Conservation (phyloP, 805 yeast genomes). For the Zygotorulaspora florentina region DNA sequence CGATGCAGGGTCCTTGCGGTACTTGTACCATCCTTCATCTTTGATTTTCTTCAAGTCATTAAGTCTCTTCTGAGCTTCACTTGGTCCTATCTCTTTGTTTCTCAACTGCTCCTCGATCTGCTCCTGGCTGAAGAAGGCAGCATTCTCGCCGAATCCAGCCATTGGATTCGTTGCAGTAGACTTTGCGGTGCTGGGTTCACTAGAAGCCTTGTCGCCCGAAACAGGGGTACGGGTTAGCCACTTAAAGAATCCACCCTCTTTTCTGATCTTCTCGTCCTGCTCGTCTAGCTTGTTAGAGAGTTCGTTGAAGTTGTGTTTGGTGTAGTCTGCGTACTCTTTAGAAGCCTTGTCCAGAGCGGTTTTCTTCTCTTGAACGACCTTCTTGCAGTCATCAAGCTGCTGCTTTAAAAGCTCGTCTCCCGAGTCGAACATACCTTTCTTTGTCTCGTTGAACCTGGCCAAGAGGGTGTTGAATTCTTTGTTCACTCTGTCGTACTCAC, state of each 20-base stretch:
- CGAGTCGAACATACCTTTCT: conserved; percentile 19
- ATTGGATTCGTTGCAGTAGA: conserved; percentile 25
- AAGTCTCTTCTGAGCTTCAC: conserved; percentile 34
- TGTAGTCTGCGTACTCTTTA: conserved; percentile 17
- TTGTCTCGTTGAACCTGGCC: conserved; percentile 13
- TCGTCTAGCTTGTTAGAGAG: conserved; percentile 25
- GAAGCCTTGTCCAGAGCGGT: conserved; percentile 22
- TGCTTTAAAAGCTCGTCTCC: conserved; percentile 18
- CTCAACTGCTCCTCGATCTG: conserved; percentile 30
- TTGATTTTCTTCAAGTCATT: conserved; percentile 36
- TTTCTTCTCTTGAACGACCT: conserved; percentile 18
- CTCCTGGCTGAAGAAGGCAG: conserved; percentile 38
- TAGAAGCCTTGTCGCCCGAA: conserved; percentile 7
- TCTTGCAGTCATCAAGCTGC: conserved; percentile 18
- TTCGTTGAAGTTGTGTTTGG: conserved; percentile 25
- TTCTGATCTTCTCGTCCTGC: conserved; percentile 21
- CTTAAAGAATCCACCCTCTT: conserved; percentile 23
- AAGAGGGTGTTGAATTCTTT: conserved; percentile 24
- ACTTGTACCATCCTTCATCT: conserved; percentile 35
- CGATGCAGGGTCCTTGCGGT: conserved; percentile 20
- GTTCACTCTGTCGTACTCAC: conserved; percentile 29
- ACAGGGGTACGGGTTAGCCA: conserved; percentile 21
- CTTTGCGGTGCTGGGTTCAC: conserved; percentile 1
- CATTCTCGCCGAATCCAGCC: conserved; percentile 47
- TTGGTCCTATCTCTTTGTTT: conserved; percentile 21